Evolutionary conservation across 495 filamentous ascomycete genomes (phyloP).

Genomic region (Cercophora scortea): DNA sequence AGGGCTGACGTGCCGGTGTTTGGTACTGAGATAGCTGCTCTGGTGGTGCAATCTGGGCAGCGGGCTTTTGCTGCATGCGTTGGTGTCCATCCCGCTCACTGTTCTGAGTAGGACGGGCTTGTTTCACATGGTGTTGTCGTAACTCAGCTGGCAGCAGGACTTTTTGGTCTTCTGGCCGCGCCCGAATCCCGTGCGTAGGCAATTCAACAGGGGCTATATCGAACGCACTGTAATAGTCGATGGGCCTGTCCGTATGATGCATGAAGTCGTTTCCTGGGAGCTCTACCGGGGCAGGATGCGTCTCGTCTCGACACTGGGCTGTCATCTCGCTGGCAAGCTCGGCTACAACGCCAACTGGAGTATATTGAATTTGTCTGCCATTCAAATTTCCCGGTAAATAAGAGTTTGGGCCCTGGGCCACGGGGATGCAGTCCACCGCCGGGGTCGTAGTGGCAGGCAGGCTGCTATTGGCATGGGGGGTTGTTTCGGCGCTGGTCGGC

Average conservation of each 20-base stretch:
- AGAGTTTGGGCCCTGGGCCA: not conserved
- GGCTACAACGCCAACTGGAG: slow-evolving; percentile 35
- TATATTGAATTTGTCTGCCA: slow-evolving; percentile 12
- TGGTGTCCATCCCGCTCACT: too few species aligned
- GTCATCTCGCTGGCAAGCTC: slow-evolving; percentile 32
- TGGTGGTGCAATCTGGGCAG: too few species aligned
- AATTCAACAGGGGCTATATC: slow-evolving; percentile 27
- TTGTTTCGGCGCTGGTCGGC: slow-evolving; percentile 13
- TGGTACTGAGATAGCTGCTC: too few species aligned
- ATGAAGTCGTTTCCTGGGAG: slow-evolving; percentile 21
- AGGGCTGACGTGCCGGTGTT: too few species aligned
- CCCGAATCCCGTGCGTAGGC: slow-evolving; percentile 9
- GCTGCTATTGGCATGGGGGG: slow-evolving; percentile 9
- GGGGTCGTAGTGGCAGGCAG: slow-evolving; percentile 9
- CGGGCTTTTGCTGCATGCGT: too few species aligned
- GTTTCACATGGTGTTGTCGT: too few species aligned
- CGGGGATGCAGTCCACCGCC: not conserved
- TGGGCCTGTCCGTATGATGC: slow-evolving; percentile 7
- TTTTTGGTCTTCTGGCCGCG: slow-evolving; percentile 6
- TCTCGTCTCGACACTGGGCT: slow-evolving; percentile 26
- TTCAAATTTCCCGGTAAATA: slow-evolving; percentile 8
- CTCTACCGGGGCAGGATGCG: slow-evolving; percentile 35
- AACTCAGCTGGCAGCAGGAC: not conserved
- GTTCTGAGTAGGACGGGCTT: too few species aligned
- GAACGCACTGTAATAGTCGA: slow-evolving; percentile 12